Percentiles rank a stretch among this genome's conserved stretches.
Conservation (phyloP, 2,329 filamentous ascomycete species). For the Seiridium cupressi region DNA sequence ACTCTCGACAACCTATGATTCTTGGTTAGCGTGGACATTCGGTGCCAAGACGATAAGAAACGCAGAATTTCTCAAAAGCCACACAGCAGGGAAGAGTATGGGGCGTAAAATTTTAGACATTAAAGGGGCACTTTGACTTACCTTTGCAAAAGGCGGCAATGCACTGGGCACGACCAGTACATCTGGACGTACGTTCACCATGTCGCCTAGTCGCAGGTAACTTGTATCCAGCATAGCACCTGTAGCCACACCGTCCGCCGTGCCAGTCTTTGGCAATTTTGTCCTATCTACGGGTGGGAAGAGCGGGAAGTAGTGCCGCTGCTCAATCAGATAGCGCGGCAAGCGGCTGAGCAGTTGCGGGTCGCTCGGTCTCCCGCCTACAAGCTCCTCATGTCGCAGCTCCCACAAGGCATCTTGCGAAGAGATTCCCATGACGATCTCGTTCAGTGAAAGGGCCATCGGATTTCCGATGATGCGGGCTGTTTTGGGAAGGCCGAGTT, state of each 20-base stretch:
- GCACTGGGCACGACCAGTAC: constrained; percentile 80
- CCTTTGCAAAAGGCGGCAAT: constrained; percentile 84
- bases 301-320: constrained; percentile 86
- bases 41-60: too few species aligned
- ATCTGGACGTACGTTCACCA: constrained; percentile 83
- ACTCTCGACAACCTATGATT: constrained; percentile 76
- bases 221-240: constrained; percentile 80
- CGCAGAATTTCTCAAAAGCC: too few species aligned
- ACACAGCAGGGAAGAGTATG: too few species aligned
- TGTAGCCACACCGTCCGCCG: constrained; percentile 57
- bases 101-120: too few species aligned
- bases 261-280: constrained; percentile 63
- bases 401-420: constrained; percentile 84
- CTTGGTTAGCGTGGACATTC: constrained; percentile 2
- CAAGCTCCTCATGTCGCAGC: constrained; percentile 70
- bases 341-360: constrained; percentile 68
- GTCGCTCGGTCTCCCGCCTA: constrained; percentile 54
- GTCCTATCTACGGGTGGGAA: constrained; percentile 77
- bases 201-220: constrained; percentile 87
- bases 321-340: constrained; percentile 77
- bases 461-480: constrained; percentile 83
- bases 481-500: constrained; percentile 76
- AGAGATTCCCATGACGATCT: constrained; percentile 77
- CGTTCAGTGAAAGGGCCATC: constrained; percentile 85
- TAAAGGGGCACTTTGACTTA: constrained; percentile 37